Evolutionary conservation across 345 rosid genomes (phyloP).

Genomic region (Noccaea bulbosa): DNA sequence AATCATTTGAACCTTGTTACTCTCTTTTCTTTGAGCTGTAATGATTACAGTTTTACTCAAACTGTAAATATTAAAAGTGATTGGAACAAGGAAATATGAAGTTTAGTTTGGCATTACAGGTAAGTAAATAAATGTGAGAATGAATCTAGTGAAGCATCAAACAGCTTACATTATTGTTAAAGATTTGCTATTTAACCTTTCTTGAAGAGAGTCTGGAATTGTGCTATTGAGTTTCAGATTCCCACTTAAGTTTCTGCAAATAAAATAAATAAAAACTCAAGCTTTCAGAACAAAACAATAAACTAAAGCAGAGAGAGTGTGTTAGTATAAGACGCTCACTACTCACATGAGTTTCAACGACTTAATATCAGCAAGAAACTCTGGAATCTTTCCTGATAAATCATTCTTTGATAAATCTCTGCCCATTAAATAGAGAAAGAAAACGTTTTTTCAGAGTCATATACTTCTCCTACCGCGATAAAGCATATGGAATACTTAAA

Average conservation of each 20-base stretch:
- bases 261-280: not conserved
- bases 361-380: conserved; percentile 44
- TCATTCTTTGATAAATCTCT: conserved; percentile 67
- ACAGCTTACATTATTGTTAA: conserved; percentile 35
- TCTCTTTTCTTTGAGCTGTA: not conserved
- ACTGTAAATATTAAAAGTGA: not conserved
- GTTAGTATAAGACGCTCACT: not conserved
- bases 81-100: not conserved
- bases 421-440: conserved; percentile 16
- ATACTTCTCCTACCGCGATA: not conserved
- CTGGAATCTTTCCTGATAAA: conserved; percentile 56
- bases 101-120: not conserved
- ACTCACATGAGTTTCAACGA: conserved; percentile 56
- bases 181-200: not conserved
- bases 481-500: not conserved
- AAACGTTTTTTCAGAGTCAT: not conserved
- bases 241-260: conserved; percentile 35
- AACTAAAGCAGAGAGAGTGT: not conserved
- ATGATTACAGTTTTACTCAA: not conserved
- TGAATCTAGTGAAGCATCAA: conserved; percentile 10
- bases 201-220: conserved; percentile 27
- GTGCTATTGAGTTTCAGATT: conserved; percentile 15
- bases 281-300: not conserved
- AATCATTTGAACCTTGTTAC: not conserved
- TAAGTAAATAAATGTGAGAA: not conserved